Conservation (phyloP, 805 yeast species). For the Saccharomycopsis babjevae region DNA sequence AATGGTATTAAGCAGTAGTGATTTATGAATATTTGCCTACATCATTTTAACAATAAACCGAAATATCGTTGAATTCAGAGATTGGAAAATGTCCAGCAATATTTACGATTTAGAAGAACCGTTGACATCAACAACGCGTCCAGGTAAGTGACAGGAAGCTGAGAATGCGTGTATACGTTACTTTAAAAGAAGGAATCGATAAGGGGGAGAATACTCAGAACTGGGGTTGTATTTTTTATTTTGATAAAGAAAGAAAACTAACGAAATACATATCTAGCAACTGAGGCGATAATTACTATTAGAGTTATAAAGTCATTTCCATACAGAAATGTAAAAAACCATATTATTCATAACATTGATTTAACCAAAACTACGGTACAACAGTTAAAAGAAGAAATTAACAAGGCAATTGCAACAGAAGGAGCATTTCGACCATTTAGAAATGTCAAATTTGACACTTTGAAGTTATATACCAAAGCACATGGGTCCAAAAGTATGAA, state of each 20-base stretch:
- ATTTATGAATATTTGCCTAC: too few relatives aligned
- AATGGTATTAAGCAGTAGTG: too few relatives aligned
- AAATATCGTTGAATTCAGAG: neutral
- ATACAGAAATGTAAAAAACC: slow-evolving; percentile 75
- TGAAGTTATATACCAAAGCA: slow-evolving; percentile 88
- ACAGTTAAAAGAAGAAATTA: slow-evolving; percentile 46
- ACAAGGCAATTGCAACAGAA: slow-evolving; percentile 37
- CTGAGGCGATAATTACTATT: slow-evolving; percentile 70
- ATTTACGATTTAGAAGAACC: slow-evolving; percentile 52
- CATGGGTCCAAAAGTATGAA: slow-evolving; percentile 93
- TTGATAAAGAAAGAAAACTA: neutral
- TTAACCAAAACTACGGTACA: slow-evolving; percentile 57
- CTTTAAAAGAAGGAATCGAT: too few relatives aligned
- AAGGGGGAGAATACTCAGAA: too few relatives aligned
- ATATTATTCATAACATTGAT: slow-evolving; percentile 60
- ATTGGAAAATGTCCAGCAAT: slow-evolving; percentile 11
- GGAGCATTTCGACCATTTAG: slow-evolving; percentile 78
- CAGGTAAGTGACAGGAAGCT: slow-evolving; percentile 30
- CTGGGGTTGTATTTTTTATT: slow-evolving; percentile 21
- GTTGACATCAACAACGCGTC: slow-evolving; percentile 67
- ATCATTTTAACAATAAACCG: too few relatives aligned
- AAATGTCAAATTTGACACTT: slow-evolving; percentile 57
- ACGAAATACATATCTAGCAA: slow-evolving; percentile 27
- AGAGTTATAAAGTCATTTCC: slow-evolving; percentile 88
- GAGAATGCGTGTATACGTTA: neutral